Evolutionary conservation across 306 rosid genomes (phyloP), one percentile per base, ranked within the genome.

Genomic region (Sechiopsis laciniata): DNA sequence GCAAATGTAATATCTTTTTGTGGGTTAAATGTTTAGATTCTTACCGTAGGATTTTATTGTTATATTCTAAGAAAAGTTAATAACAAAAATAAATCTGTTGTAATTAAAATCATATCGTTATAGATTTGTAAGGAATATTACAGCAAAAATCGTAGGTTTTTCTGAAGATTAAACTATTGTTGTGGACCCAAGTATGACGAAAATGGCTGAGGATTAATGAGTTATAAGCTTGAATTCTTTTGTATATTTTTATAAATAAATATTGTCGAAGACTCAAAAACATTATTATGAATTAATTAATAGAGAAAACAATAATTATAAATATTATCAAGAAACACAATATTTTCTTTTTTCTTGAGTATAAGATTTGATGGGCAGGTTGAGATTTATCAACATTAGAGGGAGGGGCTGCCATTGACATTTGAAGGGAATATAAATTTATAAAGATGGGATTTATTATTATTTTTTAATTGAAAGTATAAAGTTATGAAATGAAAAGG

Each of bases 401-500:
- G 9, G 3, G 66, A 13, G 61, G 48, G 72, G 32, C 21, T 4
- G 74, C 15, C 21, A n/a, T 22, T 46, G 59, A 37, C 45, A 15
- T 35, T 63, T 20, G 72, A 35, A 45, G 64, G 48, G 76, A 68
- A 32, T 52, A 24, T 9, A 24, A 76, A 13, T 69, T 65, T 11
- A 40, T 26, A 15, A 71, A 12, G 70, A 15, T 57, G 24, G 75
- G 5, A 2, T 32, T 32, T 32, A 32, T 32, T 32, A 32, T 32
- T 32, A 32, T 32, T 70, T 19, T 8, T 75, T 76, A 24, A 5
- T 32, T 40, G 56, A 53, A 68, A 73, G 20, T 37, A 76, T 57
- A 84, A 75, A 53, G 81, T 71, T 63, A 59, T 17, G 80, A 81
- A 77, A 77, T 51, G 83, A 80, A 75, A 80, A 80, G 75, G 56